phyloP scores from a whole-genome alignment of 2,329 filamentous ascomycete genomes.

The Hypoxylon sp. region DNA sequence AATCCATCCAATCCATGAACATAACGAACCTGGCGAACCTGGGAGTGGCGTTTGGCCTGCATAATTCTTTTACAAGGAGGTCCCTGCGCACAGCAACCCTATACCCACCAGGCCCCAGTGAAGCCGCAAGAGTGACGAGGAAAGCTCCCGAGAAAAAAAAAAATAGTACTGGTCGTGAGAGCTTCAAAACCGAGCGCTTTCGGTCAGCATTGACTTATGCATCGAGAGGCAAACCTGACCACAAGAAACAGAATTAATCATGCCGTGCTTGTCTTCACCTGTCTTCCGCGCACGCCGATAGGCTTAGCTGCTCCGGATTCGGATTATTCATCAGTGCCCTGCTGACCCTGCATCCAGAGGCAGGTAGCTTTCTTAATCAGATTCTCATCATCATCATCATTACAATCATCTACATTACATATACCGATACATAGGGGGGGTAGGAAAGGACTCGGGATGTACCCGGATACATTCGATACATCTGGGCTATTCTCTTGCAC shows the following conservation, averaged over 20 bases:
- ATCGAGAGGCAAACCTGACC: slow-evolving; percentile 21
- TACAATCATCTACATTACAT: slow-evolving; percentile 27
- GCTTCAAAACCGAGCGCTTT: slow-evolving; percentile 37
- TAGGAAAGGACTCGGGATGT: slow-evolving; percentile 20
- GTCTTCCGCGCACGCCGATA: slow-evolving; percentile 19
- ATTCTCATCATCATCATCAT: slow-evolving; percentile 39
- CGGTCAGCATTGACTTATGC: slow-evolving; percentile 32
- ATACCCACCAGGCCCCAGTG: slow-evolving; percentile 37
- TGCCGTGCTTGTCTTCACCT: slow-evolving; percentile 15
- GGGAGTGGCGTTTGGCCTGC: slow-evolving; percentile 29
- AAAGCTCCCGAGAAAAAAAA: slow-evolving; percentile 30
- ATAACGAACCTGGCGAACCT: not conserved
- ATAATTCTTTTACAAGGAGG: slow-evolving; percentile 30
- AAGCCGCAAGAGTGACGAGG: slow-evolving; percentile 42
- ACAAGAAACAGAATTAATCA: slow-evolving; percentile 10
- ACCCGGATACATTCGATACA: slow-evolving; percentile 31
- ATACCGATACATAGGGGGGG: slow-evolving; percentile 20
- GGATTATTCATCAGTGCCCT: slow-evolving; percentile 28
- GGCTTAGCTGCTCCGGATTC: slow-evolving; percentile 10
- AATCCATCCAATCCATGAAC: too few relatives aligned
- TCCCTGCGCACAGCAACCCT: slow-evolving; percentile 34
- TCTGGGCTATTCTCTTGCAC: slow-evolving; percentile 29
- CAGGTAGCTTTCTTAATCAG: slow-evolving; percentile 38
- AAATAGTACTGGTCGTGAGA: slow-evolving; percentile 35
- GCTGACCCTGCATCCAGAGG: slow-evolving; percentile 35